These are phyloP conservation scores for Solanum piurae DNA, from an alignment of 257 asterid species.

Conservation along the genomic window DNA sequence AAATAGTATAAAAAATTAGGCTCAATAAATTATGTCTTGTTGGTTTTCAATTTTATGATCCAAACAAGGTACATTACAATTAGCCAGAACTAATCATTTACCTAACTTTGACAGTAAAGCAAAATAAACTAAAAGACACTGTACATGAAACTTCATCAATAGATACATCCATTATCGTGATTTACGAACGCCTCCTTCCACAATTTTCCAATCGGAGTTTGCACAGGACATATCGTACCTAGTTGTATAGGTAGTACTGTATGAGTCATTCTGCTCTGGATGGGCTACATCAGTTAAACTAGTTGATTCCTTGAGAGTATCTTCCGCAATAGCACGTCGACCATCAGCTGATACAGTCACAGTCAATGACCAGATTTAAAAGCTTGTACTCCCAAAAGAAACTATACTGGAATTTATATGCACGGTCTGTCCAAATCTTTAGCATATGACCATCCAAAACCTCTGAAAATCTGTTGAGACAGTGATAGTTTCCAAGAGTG, in stretches of 20 bases:
- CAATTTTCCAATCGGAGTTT: slow-evolving; percentile 72
- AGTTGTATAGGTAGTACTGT: slow-evolving; percentile 51
- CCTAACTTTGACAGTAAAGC: background rate
- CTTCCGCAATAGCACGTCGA: slow-evolving; percentile 77
- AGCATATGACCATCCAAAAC: slow-evolving; percentile 97
- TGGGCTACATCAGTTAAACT: slow-evolving; percentile 57
- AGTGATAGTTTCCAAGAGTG: slow-evolving; percentile 86
- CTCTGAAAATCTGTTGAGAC: slow-evolving; percentile 56
- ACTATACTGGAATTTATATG: slow-evolving; percentile 67
- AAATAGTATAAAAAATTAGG: background rate
- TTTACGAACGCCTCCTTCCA: slow-evolving; percentile 86
- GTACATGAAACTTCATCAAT: background rate
- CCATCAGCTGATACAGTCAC: slow-evolving; percentile 90
- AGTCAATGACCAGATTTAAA: slow-evolving; percentile 50
- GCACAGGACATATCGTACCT: slow-evolving; percentile 66
- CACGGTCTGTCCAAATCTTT: slow-evolving; percentile 75
- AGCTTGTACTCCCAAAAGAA: slow-evolving; percentile 84
- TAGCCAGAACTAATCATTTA: background rate
- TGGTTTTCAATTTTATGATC: too few relatives aligned
- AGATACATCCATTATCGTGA: slow-evolving; percentile 21
- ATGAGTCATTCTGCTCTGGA: slow-evolving; percentile 67
- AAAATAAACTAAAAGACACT: background rate
- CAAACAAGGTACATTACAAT: background rate
- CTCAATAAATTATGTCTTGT: too few relatives aligned
- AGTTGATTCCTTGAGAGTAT: slow-evolving; percentile 85